Conservation (phyloP, 257 asterid species). For the Voacanga thouarsii region DNA sequence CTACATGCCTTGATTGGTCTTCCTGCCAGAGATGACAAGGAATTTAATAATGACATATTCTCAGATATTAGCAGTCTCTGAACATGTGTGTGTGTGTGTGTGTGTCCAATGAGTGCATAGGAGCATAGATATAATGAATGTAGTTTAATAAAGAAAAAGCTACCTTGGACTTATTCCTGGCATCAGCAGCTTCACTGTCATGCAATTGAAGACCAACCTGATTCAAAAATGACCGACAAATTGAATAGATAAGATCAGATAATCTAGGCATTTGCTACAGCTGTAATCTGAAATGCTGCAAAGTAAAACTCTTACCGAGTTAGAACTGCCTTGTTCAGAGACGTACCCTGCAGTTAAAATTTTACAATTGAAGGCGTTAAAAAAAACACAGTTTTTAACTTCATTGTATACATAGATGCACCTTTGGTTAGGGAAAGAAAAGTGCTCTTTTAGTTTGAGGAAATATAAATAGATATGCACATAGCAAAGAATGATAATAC, state of each 20-base stretch:
- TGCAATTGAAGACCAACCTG: slow-evolving; percentile 44
- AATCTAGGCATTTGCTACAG: background rate
- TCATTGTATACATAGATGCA: background rate
- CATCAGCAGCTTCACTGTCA: slow-evolving; percentile 35
- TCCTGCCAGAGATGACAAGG: slow-evolving; percentile 40
- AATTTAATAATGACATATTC: background rate
- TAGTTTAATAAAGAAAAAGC: background rate
- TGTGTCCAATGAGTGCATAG: too few relatives aligned
- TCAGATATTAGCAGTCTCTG: slow-evolving; percentile 13
- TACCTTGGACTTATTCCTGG: slow-evolving; percentile 52
- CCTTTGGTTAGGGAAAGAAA: background rate
- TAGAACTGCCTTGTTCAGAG: slow-evolving; percentile 46
- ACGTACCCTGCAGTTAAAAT: slow-evolving; percentile 51
- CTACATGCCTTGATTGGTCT: slow-evolving; percentile 45
- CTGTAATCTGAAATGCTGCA: background rate
- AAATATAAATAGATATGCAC: slow-evolving; percentile 4
- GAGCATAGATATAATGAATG: background rate
- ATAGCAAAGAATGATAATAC: background rate
- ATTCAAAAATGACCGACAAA: slow-evolving; percentile 12
- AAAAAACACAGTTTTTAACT: background rate
- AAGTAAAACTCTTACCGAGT: slow-evolving; percentile 55
- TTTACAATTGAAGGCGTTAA: background rate
- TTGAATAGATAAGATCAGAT: background rate
- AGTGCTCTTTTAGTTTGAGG: background rate
- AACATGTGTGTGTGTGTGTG: background rate